Conservation (phyloP, 768 basidiomycete genomes). For the Rhizopogon vinicolor region DNA sequence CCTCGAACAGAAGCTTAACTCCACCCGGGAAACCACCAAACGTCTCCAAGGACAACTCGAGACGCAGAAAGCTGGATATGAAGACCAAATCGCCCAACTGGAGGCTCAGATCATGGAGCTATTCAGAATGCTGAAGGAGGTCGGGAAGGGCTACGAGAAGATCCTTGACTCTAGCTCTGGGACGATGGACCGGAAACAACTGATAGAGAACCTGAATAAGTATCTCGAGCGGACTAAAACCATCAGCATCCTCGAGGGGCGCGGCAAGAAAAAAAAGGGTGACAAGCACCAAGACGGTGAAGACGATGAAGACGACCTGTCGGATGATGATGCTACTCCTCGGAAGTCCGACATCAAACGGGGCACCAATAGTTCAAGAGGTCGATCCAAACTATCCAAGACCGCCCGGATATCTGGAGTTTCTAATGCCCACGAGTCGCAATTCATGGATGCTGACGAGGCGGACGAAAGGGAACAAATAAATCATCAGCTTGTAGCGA, state of each 20-base stretch:
- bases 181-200: slow-evolving; percentile 72
- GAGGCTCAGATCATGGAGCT: slow-evolving; percentile 92
- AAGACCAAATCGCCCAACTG: slow-evolving; percentile 82
- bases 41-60: slow-evolving; percentile 75
- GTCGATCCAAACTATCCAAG: slow-evolving; percentile 25
- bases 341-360: slow-evolving; percentile 46
- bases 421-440: slow-evolving; percentile 59
- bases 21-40: slow-evolving; percentile 76
- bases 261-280: slow-evolving; percentile 28
- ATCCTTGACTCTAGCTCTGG: slow-evolving; percentile 60
- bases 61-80: slow-evolving; percentile 72
- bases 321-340: slow-evolving; percentile 50
- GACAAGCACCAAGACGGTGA: slow-evolving; percentile 20
- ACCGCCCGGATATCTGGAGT: slow-evolving; percentile 34
- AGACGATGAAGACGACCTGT: slow-evolving; percentile 27
- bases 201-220: slow-evolving; percentile 77
- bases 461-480: slow-evolving; percentile 81
- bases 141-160: slow-evolving; percentile 70
- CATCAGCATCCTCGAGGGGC: slow-evolving; percentile 81
- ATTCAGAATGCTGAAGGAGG: slow-evolving; percentile 89
- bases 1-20: slow-evolving; percentile 71
- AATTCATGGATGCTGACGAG: slow-evolving; percentile 90
- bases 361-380: slow-evolving; percentile 26
- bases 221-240: slow-evolving; percentile 83
- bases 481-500: slow-evolving; percentile 76